A percentile compares a stretch with the other conserved stretches of the same genome.
Evolutionary conservation across 1,284 basidiomycete genomes (phyloP).

Genomic region (Pisolithus thermaeus): DNA sequence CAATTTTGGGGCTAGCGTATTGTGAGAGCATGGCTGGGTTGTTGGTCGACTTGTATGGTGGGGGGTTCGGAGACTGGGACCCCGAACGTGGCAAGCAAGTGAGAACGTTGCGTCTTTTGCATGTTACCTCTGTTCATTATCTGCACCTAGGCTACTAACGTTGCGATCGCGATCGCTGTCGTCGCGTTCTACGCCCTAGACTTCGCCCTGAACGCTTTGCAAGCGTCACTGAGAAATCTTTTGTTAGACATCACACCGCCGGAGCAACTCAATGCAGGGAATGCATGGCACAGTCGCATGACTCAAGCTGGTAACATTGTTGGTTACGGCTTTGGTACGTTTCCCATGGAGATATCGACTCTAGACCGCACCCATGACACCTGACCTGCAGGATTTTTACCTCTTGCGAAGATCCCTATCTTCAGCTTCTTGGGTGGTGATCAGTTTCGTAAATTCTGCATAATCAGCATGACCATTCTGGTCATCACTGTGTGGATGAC

Average conservation of each 20-base stretch:
- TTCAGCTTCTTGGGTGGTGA: conserved; percentile 82
- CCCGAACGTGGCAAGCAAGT: conserved; percentile 64
- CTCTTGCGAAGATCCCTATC: conserved; percentile 70
- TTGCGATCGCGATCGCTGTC: conserved; percentile 83
- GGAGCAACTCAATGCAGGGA: conserved; percentile 84
- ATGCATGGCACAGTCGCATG: conserved; percentile 98
- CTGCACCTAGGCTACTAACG: conserved; percentile 50
- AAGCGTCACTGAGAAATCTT: conserved; percentile 89
- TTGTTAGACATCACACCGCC: conserved; percentile 86
- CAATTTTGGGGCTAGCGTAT: conserved; percentile 79
- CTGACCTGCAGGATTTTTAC: conserved; percentile 64
- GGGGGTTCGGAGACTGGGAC: conserved; percentile 88
- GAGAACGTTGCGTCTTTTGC: conserved; percentile 13
- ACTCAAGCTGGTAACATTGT: conserved; percentile 92
- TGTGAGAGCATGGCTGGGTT: conserved; percentile 71
- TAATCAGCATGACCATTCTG: conserved; percentile 79
- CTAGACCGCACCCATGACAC: background rate
- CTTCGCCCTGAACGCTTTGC: conserved; percentile 91
- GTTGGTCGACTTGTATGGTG: conserved; percentile 73
- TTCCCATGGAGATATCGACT: background rate
- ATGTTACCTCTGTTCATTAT: conserved; percentile 1
- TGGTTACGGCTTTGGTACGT: conserved; percentile 82
- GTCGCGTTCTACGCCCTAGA: conserved; percentile 90
- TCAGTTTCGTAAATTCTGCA: conserved; percentile 95
- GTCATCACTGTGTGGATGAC: conserved; percentile 83